These are phyloP conservation scores for Fusarium miscanthi DNA, from an alignment of 2,329 filamentous ascomycete species.

Conservation along the genomic window DNA sequence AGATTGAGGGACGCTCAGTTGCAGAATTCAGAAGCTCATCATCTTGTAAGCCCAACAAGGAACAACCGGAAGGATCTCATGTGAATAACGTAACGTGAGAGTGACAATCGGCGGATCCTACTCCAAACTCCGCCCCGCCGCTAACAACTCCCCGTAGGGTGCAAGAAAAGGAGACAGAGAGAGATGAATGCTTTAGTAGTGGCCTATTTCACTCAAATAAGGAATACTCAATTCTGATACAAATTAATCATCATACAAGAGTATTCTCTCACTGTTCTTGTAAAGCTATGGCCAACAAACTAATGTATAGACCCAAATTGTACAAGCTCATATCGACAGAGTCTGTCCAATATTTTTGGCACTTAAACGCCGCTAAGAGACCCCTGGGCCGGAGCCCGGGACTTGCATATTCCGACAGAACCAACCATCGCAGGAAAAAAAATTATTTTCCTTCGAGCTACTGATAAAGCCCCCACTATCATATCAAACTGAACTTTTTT, in stretches of 20 bases:
- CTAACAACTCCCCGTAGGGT: not conserved
- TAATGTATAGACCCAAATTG: not conserved
- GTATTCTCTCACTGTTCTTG: fast-evolving
- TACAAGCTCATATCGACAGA: not conserved
- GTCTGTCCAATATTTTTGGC: not conserved
- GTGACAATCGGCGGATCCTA: slow-evolving; percentile 24
- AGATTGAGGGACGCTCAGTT: not conserved
- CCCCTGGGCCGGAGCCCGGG: slow-evolving; percentile 45
- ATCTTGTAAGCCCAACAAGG: slow-evolving; percentile 22
- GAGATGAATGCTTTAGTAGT: fast-evolving
- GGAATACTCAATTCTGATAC: fast-evolving
- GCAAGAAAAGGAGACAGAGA: not conserved
- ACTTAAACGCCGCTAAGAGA: not conserved
- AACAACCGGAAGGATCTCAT: not conserved
- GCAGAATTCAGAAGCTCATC: slow-evolving; percentile 11
- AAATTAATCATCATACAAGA: fast-evolving
- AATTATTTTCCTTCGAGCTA: slow-evolving; percentile 45
- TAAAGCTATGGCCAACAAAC: not conserved
- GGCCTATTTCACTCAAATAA: fast-evolving
- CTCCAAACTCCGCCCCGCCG: slow-evolving; percentile 21
- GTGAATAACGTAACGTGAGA: not conserved
- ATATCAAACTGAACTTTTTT: slow-evolving; percentile 45
- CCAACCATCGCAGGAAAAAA: slow-evolving; percentile 48
- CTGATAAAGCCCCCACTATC: slow-evolving; percentile 47
- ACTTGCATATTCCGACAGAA: slow-evolving; percentile 51